Percentiles rank a stretch among this genome's conserved stretches.
These are phyloP conservation scores for Sphaerobolus stellatus DNA, from an alignment of 1,284 basidiomycete genomes.

Conservation along the genomic window DNA sequence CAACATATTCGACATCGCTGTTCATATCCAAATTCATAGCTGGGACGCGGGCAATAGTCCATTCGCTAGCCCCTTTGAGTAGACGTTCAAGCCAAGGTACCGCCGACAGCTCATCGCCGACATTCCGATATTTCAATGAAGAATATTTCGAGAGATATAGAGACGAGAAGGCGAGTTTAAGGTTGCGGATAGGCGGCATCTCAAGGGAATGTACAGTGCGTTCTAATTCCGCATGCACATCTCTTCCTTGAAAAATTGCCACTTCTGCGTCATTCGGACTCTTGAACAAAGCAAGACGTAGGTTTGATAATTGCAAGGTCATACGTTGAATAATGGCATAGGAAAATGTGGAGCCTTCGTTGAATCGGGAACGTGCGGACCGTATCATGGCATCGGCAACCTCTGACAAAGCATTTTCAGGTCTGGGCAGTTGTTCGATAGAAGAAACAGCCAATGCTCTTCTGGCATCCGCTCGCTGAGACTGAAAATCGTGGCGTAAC, in stretches of 20 bases:
- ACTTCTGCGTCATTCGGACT: slow-evolving; percentile 71
- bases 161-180: slow-evolving; percentile 68
- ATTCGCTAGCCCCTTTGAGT: slow-evolving; percentile 57
- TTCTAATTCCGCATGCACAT: slow-evolving; percentile 66
- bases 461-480: slow-evolving; percentile 71
- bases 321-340: slow-evolving; percentile 70
- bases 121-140: slow-evolving; percentile 46
- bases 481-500: slow-evolving; percentile 68
- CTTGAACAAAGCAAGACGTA: slow-evolving; percentile 71
- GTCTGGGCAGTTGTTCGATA: slow-evolving; percentile 60
- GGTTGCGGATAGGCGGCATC: slow-evolving; percentile 54
- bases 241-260: slow-evolving; percentile 65
- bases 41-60: slow-evolving; percentile 74
- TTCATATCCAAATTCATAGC: slow-evolving; percentile 78
- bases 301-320: slow-evolving; percentile 59
- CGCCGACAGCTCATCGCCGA: slow-evolving; percentile 10
- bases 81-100: slow-evolving; percentile 54
- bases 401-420: slow-evolving; percentile 75
- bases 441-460: slow-evolving; percentile 73
- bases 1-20: slow-evolving; percentile 53
- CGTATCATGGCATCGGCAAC: slow-evolving; percentile 82
- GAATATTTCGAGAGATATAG: slow-evolving; percentile 71
- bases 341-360: slow-evolving; percentile 59
- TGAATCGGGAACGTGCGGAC: slow-evolving; percentile 66
- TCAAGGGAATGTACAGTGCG: slow-evolving; percentile 55